A percentile compares a stretch with the other conserved stretches of the same genome.
Conservation (phyloP, 495 filamentous ascomycete species). For the Talaromyces stipitatus region DNA sequence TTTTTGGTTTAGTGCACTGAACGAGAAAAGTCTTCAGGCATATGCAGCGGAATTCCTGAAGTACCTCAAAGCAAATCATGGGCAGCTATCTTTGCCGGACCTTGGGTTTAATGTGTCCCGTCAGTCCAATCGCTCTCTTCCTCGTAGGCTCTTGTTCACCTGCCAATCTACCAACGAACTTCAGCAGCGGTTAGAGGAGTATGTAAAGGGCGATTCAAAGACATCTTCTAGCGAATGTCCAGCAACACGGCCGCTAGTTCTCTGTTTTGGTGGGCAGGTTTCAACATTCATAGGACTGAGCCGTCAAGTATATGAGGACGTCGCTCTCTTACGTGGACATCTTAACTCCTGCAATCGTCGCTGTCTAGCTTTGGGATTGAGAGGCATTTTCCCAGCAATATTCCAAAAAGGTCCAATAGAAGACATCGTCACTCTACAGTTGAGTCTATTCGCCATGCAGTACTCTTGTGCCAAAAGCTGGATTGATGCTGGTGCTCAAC, state of each 20-base stretch:
- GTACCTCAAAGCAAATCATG: slow-evolving; percentile 1
- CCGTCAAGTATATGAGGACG: slow-evolving; percentile 22
- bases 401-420: slow-evolving; percentile 27
- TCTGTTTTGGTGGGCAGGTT: slow-evolving; percentile 46
- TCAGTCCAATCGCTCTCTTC: slow-evolving; percentile 12
- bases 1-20: slow-evolving; percentile 21
- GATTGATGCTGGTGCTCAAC: slow-evolving; percentile 34
- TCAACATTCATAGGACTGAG: slow-evolving; percentile 36
- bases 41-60: slow-evolving; percentile 10
- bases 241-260: slow-evolving; percentile 20
- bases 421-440: slow-evolving; percentile 36
- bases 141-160: slow-evolving; percentile 3
- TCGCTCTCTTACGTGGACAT: slow-evolving; percentile 28
- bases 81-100: not conserved
- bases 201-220: not conserved
- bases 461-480: slow-evolving; percentile 39
- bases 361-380: slow-evolving; percentile 15
- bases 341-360: slow-evolving; percentile 23
- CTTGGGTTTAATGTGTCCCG: slow-evolving; percentile 6
- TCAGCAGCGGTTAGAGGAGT: not conserved
- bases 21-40: slow-evolving; percentile 14
- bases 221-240: not conserved
- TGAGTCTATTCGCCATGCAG: slow-evolving; percentile 38
- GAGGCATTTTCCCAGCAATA: slow-evolving; percentile 41
- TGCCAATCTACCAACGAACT: slow-evolving; percentile 4